These are phyloP conservation scores for Malassezia cuniculi DNA, from an alignment of 1,284 basidiomycete species.

Conservation along the genomic window DNA sequence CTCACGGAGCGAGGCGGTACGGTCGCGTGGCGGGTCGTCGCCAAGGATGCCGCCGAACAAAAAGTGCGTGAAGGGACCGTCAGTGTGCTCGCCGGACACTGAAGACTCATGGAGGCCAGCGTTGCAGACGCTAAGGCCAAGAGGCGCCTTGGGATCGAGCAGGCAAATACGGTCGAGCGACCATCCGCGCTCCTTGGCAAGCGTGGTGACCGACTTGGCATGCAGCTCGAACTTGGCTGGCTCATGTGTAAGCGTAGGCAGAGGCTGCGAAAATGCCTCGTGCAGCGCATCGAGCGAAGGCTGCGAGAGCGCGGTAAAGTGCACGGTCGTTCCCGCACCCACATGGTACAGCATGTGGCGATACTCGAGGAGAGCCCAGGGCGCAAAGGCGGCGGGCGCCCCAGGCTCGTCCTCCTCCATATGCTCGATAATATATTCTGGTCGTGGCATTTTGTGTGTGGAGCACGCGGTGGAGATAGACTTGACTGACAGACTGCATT, in stretches of 20 bases:
- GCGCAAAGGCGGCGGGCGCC: slow-evolving; percentile 31
- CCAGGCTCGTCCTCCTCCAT: slow-evolving; percentile 43
- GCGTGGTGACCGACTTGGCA: slow-evolving; percentile 55
- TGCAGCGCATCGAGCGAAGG: slow-evolving; percentile 57
- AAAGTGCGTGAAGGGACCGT: slow-evolving; percentile 28
- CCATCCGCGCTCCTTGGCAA: slow-evolving; percentile 53
- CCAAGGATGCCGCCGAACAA: slow-evolving; percentile 51
- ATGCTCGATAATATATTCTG: slow-evolving; percentile 43
- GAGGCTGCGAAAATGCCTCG: slow-evolving; percentile 42
- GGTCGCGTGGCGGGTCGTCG: slow-evolving; percentile 75
- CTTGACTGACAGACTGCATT: too few relatives aligned
- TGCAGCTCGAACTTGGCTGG: slow-evolving; percentile 54
- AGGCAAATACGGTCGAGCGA: slow-evolving; percentile 47
- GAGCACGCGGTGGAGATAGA: too few relatives aligned
- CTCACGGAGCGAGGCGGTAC: slow-evolving; percentile 67
- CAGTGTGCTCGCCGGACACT: slow-evolving; percentile 17
- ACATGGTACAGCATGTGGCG: slow-evolving; percentile 75
- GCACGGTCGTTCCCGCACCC: slow-evolving; percentile 55
- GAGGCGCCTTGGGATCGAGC: slow-evolving; percentile 34
- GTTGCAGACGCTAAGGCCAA: slow-evolving; percentile 23
- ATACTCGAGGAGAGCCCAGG: slow-evolving; percentile 42
- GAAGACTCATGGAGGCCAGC: slow-evolving; percentile 14
- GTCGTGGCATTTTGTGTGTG: slow-evolving; percentile 11
- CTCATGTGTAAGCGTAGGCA: slow-evolving; percentile 11
- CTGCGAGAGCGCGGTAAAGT: slow-evolving; percentile 71